Evolutionary conservation across 1,284 basidiomycete genomes (phyloP), one percentile per base, ranked within the genome.

Genomic region (Naganishia sp.): DNA sequence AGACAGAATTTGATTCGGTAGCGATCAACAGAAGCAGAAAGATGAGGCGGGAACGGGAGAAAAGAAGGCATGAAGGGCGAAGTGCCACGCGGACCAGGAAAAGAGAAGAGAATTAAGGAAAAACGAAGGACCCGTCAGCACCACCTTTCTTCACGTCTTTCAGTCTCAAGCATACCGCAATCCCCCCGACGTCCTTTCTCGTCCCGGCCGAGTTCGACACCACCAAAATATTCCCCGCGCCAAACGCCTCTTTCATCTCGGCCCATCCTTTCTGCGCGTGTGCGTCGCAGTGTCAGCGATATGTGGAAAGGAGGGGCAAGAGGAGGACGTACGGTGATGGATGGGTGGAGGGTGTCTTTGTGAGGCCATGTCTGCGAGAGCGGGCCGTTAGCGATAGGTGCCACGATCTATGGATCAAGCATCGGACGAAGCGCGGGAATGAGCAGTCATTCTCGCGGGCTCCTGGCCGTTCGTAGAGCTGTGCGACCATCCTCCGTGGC

Each of bases 181-280:
- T 86, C 43, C 85, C 86, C 44, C 87, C 88, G 0, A 88, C 84
- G 76, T 98, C 95, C 61, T 86, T 83, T 49, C 79, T 80, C 18
- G 90, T 90, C 1, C 95, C 95, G 1, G 92, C 92, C 28, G 93
- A 93, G 77, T 98, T 98, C 79, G 90, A 93, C 46, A 98, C 94
- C 63, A 98, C 86, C 68, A 99, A 82, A 11, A 98, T 86, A 69
- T 92, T 89, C 0, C 84, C 84, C 25, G 86, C 82, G 0, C 90
- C 91, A 74, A 97, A 97, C 0, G 86, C 84, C 46, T 82, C 75
- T 50, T 86, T 81, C 66, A 92, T 89, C 72, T 87, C 83, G 43
- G 82, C 76, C 94, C 94, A 98, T 4, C 89, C 86, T n/a, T 85
- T 82, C 86, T 92, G 71, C 15, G 72, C 5, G 39, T 77, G 72